phyloP scores from a whole-genome alignment of 805 yeast genomes.

The Suhomyces kilbournensis region DNA sequence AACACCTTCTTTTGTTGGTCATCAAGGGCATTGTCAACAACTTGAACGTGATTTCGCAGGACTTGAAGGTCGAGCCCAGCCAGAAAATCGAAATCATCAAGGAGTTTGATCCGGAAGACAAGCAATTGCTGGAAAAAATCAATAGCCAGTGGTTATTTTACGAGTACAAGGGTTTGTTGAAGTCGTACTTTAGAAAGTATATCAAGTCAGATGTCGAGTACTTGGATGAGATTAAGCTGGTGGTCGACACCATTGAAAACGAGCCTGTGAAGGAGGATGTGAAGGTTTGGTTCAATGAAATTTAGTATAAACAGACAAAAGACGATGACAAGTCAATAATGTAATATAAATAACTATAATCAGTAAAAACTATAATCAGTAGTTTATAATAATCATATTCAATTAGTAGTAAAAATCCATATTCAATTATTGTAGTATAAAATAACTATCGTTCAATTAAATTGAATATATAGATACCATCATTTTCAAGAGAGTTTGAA shows the following conservation, averaged over 20 bases:
- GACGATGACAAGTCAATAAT: too few species aligned
- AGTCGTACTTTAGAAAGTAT: constrained; percentile 34
- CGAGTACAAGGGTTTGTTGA: constrained; percentile 42
- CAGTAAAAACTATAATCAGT: too few species aligned
- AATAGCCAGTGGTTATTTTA: constrained; percentile 42
- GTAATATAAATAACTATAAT: too few species aligned
- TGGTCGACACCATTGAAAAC: constrained; percentile 20
- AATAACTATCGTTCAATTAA: too few species aligned
- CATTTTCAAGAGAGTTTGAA: too few species aligned
- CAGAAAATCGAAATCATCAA: constrained; percentile 23
- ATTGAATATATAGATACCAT: too few species aligned
- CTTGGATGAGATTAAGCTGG: constrained; percentile 13
- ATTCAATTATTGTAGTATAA: too few species aligned
- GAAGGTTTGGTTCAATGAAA: constrained; percentile 18
- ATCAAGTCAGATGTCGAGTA: constrained; percentile 14
- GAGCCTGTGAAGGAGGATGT: constrained; percentile 20
- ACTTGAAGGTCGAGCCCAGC: constrained; percentile 12
- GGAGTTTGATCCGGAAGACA: constrained; percentile 25
- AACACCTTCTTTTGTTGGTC: constrained; percentile 16
- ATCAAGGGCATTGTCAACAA: constrained; percentile 27
- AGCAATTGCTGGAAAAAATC: constrained; percentile 19
- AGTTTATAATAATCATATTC: too few species aligned
- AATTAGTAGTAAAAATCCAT: background rate
- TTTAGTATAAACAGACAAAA: background rate
- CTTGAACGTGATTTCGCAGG: constrained; percentile 23